Evolutionary conservation across 257 asterid species (phyloP).

Genomic region (Lycium ferocissimum): DNA sequence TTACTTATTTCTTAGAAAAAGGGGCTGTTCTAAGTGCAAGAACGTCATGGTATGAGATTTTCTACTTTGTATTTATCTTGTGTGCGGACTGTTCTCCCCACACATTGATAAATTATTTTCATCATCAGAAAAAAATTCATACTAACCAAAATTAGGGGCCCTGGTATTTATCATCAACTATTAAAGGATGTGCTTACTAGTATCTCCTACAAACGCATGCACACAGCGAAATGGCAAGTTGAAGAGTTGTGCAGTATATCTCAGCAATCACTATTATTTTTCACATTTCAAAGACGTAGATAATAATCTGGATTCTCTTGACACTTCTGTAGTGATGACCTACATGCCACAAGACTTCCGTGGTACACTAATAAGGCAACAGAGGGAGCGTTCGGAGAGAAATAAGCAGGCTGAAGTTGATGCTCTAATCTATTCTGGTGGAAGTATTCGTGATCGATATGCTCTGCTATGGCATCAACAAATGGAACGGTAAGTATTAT

Average conservation of each 20-base stretch:
- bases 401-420: slow-evolving; percentile 89
- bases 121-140: not conserved
- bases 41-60: not conserved
- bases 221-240: slow-evolving; percentile 17
- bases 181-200: slow-evolving; percentile 13
- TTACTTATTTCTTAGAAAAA: not conserved
- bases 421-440: slow-evolving; percentile 80
- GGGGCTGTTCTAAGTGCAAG: not conserved
- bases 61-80: not conserved
- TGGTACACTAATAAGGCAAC: slow-evolving; percentile 92
- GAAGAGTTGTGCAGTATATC: slow-evolving; percentile 18
- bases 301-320: slow-evolving; percentile 12
- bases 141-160: slow-evolving; percentile 3
- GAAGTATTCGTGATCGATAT: slow-evolving; percentile 84
- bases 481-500: slow-evolving; percentile 75
- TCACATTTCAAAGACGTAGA: not conserved
- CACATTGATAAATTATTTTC: not conserved
- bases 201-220: not conserved
- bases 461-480: slow-evolving; percentile 91
- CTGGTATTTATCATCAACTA: not conserved
- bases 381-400: slow-evolving; percentile 98
- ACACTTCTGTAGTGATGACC: slow-evolving; percentile 75
- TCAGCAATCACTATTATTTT: slow-evolving; percentile 5
- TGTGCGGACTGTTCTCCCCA: not conserved
- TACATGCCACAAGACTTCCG: slow-evolving; percentile 99